These are phyloP conservation scores for Amanita pseudoporphyria DNA, from an alignment of 768 basidiomycete genomes.

Conservation along the genomic window DNA sequence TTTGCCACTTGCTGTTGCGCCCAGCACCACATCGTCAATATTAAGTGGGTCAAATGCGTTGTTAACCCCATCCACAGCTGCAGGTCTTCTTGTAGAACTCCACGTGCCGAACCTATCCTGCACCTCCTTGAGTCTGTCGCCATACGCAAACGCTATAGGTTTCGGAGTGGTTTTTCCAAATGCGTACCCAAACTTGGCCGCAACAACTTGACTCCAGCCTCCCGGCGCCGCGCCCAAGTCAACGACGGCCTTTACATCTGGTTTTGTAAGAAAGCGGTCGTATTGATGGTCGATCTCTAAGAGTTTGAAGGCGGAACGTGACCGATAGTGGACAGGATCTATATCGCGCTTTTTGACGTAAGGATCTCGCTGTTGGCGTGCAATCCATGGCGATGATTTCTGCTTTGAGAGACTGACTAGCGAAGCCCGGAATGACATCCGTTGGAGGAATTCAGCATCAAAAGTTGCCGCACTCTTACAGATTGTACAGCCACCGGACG, in stretches of 20 bases:
- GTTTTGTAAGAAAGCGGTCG: constrained; percentile 39
- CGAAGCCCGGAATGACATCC: too few relatives aligned
- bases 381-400: constrained; percentile 46
- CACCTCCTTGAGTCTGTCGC: background rate
- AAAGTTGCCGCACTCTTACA: too few relatives aligned
- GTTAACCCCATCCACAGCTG: background rate
- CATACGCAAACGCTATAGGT: background rate
- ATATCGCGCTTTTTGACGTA: constrained; percentile 48
- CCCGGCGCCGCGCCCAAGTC: constrained; percentile 92
- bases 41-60: constrained; percentile 5
- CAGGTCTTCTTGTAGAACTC: constrained; percentile 1
- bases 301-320: constrained; percentile 90
- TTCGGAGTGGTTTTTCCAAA: background rate
- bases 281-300: constrained; percentile 61
- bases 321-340: constrained; percentile 46
- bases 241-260: constrained; percentile 54
- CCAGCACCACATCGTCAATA: constrained; percentile 1
- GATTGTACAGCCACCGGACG: background rate
- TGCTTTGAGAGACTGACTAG: too few relatives aligned
- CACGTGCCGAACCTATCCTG: background rate
- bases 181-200: constrained; percentile 48
- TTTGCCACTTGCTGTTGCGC: background rate
- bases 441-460: too few relatives aligned
- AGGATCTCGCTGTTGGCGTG: constrained; percentile 61
- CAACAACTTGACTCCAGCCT: constrained; percentile 87